Percentiles rank a stretch among this genome's conserved stretches.
These are phyloP conservation scores for Gyrodon tennesseensis DNA, from an alignment of 1,284 basidiomycete species.

Conservation along the genomic window DNA sequence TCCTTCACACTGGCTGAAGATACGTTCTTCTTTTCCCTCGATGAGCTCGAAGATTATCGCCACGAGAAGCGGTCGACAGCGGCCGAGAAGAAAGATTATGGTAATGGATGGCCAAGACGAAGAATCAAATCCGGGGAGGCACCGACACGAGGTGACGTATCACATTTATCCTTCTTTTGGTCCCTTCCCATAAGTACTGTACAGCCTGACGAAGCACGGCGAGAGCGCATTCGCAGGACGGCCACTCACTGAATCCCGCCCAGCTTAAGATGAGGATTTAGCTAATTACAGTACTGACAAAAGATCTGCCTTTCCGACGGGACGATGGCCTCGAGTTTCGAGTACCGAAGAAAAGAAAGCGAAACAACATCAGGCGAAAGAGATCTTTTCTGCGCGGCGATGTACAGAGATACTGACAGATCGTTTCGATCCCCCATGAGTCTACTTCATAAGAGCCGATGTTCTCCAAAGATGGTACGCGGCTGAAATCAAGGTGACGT, in stretches of 20 bases:
- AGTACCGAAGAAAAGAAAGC: slow-evolving; percentile 45
- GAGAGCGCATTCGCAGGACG: slow-evolving; percentile 71
- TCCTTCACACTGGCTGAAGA: no score
- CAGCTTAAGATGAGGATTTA: slow-evolving; percentile 82
- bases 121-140: no score
- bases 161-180: not conserved
- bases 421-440: not conserved
- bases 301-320: slow-evolving; percentile 74
- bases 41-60: no score
- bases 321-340: slow-evolving; percentile 70
- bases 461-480: slow-evolving; percentile 79
- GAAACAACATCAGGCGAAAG: not conserved
- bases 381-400: not conserved
- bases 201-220: slow-evolving; percentile 67
- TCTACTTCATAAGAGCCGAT: slow-evolving; percentile 33
- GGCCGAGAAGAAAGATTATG: no score
- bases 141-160: not conserved
- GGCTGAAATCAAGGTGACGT: slow-evolving; percentile 79
- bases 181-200: slow-evolving; percentile 7
- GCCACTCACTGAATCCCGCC: slow-evolving; percentile 62
- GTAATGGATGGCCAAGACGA: no score
- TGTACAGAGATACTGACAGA: not conserved
- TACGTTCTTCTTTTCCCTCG: no score
- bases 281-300: slow-evolving; percentile 73
- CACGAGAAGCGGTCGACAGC: no score